Conservation (phyloP, 768 basidiomycete species). For the Phaffia australis region DNA sequence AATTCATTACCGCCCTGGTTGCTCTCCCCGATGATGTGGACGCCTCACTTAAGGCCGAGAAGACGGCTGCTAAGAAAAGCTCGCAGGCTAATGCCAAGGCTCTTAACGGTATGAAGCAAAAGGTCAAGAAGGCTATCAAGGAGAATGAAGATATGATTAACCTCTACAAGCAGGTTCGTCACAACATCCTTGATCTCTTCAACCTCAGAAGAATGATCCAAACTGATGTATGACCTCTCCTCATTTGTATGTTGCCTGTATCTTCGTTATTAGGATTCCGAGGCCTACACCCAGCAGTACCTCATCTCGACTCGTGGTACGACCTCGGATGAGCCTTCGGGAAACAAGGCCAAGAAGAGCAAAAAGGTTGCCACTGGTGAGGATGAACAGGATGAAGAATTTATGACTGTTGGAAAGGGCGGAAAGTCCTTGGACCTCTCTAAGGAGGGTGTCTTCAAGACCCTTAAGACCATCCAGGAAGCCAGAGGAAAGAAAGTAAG, state of each 20-base stretch:
- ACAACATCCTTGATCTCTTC: not conserved
- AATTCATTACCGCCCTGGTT: conserved; percentile 21
- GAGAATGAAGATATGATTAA: conserved; percentile 75
- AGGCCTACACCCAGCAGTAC: conserved; percentile 71
- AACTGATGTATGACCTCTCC: not conserved
- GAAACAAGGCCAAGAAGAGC: conserved; percentile 35
- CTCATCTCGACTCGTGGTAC: conserved; percentile 42
- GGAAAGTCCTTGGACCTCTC: conserved; percentile 74
- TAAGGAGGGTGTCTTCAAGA: conserved; percentile 69
- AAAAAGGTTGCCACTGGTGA: conserved; percentile 36
- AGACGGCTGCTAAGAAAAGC: conserved; percentile 90
- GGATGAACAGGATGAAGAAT: conserved; percentile 49
- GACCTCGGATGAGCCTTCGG: conserved; percentile 34
- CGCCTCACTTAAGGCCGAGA: conserved; percentile 62
- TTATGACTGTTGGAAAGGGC: conserved; percentile 82
- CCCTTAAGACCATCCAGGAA: conserved; percentile 78
- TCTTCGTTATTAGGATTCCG: conserved; percentile 58
- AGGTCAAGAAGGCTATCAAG: conserved; percentile 78
- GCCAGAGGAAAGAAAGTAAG: conserved; percentile 89
- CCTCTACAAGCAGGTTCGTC: conserved; percentile 62
- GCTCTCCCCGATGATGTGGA: conserved; percentile 54
- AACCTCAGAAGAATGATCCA: not conserved
- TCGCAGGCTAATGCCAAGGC: conserved; percentile 92
- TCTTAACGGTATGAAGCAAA: conserved; percentile 95
- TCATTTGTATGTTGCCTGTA: conserved; percentile 6